A percentile compares a stretch with the other conserved stretches of the same genome.
These are phyloP conservation scores for Aschersonia sp. DNA, from an alignment of 2,329 filamentous ascomycete species.

Conservation along the genomic window DNA sequence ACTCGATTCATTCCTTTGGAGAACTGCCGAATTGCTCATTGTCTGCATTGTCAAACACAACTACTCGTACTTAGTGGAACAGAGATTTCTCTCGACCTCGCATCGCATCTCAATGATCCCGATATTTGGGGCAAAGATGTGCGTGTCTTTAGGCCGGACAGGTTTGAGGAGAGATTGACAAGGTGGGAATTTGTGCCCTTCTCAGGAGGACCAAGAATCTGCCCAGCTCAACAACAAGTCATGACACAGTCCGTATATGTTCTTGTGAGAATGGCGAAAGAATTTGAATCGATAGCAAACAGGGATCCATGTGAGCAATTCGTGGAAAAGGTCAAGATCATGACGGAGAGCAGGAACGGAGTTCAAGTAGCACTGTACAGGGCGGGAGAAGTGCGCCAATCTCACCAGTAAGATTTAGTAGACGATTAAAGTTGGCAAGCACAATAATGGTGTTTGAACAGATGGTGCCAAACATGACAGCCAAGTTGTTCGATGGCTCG, in stretches of 20 bases:
- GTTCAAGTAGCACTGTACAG: conserved; percentile 3
- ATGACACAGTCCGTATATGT: conserved; percentile 3
- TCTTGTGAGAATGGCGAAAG: conserved; percentile 2
- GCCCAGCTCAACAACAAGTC: conserved; percentile 4
- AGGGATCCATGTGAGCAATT: conserved; percentile 2
- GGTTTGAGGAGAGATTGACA: conserved; percentile 2
- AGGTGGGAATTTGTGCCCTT: conserved; percentile 4
- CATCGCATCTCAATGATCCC: conserved; percentile 1
- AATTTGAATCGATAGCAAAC: conserved; percentile 2
- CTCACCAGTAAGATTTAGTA: background rate
- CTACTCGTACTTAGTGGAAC: conserved; percentile 1
- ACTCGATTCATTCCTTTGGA: too few species aligned
- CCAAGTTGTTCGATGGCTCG: too few species aligned
- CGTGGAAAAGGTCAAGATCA: conserved; percentile 3
- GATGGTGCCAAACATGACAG: too few species aligned
- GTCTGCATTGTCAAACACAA: too few species aligned
- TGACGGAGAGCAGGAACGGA: conserved; percentile 3
- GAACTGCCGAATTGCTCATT: too few species aligned
- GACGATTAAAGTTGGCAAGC: too few species aligned
- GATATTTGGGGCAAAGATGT: conserved; percentile 2
- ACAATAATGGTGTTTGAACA: too few species aligned
- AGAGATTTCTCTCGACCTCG: conserved; percentile 1
- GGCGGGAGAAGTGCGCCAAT: background rate
- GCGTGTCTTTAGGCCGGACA: conserved; percentile 1
- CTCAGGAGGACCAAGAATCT: conserved; percentile 4